Percentiles rank a stretch among this genome's conserved stretches.
Evolutionary conservation across 768 basidiomycete genomes (phyloP).

Genomic region (Tylopilus sp.): DNA sequence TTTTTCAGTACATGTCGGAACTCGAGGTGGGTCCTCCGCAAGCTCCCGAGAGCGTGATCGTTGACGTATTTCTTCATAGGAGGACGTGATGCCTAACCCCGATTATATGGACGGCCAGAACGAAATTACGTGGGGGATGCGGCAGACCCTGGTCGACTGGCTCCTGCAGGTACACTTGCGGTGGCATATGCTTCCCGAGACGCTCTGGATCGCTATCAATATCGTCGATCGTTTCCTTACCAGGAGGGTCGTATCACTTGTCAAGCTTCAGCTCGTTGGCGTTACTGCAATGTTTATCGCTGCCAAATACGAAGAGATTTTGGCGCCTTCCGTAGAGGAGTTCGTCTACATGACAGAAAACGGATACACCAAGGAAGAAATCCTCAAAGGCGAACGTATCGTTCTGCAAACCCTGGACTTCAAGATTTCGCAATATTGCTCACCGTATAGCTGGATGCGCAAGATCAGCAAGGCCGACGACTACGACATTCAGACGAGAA

Average conservation of each 20-base stretch:
- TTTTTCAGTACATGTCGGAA: constrained; percentile 93
- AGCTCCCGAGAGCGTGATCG: constrained; percentile 5
- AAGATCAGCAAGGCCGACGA: constrained; percentile 98
- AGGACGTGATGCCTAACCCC: constrained; percentile 83
- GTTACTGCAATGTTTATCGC: constrained; percentile 99
- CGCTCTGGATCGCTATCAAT: constrained; percentile 98
- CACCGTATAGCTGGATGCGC: constrained; percentile 98
- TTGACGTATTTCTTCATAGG: constrained; percentile 42
- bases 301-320: constrained; percentile 98
- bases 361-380: constrained; percentile 91
- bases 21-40: constrained; percentile 65
- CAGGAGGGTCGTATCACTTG: constrained; percentile 79
- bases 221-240: constrained; percentile 92
- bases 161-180: constrained; percentile 94
- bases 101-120: constrained; percentile 93
- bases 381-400: constrained; percentile 96
- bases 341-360: constrained; percentile 98
- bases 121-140: constrained; percentile 93
- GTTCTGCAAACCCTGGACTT: constrained; percentile 95
- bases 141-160: constrained; percentile 97
- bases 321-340: constrained; percentile 96
- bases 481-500: constrained; percentile 97
- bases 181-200: constrained; percentile 99
- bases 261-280: constrained; percentile 94
- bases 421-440: constrained; percentile 94